Evolutionary conservation across 1,139 yeast species (phyloP).

Genomic region (Saccharomyces uvarum): DNA sequence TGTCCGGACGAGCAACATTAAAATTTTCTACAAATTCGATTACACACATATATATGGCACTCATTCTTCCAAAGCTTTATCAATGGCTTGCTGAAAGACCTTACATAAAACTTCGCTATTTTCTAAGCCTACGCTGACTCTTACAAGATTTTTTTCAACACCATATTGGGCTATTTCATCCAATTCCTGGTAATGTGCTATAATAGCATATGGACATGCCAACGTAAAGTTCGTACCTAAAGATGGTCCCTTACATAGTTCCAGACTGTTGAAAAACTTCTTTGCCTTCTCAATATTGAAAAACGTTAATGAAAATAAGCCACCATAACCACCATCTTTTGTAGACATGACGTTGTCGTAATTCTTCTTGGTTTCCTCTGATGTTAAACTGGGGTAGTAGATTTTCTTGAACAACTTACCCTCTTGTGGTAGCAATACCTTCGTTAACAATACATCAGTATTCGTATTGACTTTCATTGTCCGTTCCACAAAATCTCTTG

Average conservation of each 20-base stretch:
- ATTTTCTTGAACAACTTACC: slow-evolving; percentile 48
- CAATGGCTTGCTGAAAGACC: slow-evolving; percentile 46
- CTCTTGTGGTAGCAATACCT: slow-evolving; percentile 37
- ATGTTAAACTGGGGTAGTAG: slow-evolving; percentile 58
- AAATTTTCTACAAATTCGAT: not conserved
- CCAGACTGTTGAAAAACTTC: slow-evolving; percentile 64
- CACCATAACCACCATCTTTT: slow-evolving; percentile 84
- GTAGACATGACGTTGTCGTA: slow-evolving; percentile 64
- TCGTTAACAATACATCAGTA: slow-evolving; percentile 49
- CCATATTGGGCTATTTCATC: slow-evolving; percentile 83
- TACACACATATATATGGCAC: not conserved
- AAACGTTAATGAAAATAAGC: slow-evolving; percentile 73
- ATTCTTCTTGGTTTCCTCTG: slow-evolving; percentile 43
- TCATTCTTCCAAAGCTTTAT: slow-evolving; percentile 18
- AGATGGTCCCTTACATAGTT: slow-evolving; percentile 91
- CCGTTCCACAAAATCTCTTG: slow-evolving; percentile 75
- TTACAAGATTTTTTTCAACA: slow-evolving; percentile 68
- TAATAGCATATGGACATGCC: slow-evolving; percentile 70
- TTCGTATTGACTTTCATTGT: slow-evolving; percentile 62
- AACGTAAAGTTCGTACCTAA: slow-evolving; percentile 89
- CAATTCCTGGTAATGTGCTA: slow-evolving; percentile 73
- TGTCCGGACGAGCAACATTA: not conserved
- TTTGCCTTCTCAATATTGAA: slow-evolving; percentile 58
- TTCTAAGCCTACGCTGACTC: slow-evolving; percentile 82
- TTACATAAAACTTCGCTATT: slow-evolving; percentile 35